These are phyloP conservation scores for Exophiala phaeomuriformis DNA, from an alignment of 2,329 filamentous ascomycete species.

Conservation along the genomic window DNA sequence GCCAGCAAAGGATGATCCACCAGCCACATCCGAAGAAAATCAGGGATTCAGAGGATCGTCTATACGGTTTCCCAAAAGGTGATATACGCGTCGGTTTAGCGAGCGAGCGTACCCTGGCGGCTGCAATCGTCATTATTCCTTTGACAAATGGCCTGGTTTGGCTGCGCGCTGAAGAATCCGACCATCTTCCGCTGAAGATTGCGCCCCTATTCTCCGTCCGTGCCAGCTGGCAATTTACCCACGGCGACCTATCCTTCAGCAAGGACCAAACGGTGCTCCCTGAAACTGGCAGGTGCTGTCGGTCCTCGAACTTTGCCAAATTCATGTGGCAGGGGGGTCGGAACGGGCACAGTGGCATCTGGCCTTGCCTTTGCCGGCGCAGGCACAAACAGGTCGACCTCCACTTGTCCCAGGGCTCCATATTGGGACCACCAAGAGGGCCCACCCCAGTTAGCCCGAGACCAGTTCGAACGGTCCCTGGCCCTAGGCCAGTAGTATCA, in stretches of 20 bases:
- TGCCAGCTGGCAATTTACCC: slow-evolving; percentile 11
- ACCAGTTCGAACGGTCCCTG: slow-evolving; percentile 7
- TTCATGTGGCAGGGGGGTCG: slow-evolving; percentile 14
- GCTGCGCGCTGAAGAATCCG: neutral
- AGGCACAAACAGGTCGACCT: slow-evolving; percentile 9
- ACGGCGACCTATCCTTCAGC: slow-evolving; percentile 3
- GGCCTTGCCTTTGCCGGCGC: slow-evolving; percentile 8
- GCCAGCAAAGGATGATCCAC: slow-evolving; percentile 1
- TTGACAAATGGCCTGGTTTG: neutral
- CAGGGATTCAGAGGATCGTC: slow-evolving; percentile 5
- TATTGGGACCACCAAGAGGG: neutral
- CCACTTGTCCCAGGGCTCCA: slow-evolving; percentile 1
- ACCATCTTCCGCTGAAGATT: neutral
- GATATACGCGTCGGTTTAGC: neutral
- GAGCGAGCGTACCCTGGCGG: slow-evolving; percentile 3
- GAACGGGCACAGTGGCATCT: slow-evolving; percentile 9
- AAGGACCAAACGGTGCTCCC: slow-evolving; percentile 14
- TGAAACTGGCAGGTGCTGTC: slow-evolving; percentile 19
- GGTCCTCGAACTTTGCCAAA: slow-evolving; percentile 10
- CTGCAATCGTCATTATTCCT: neutral
- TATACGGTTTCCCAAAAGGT: neutral
- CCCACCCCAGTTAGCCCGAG: slow-evolving; percentile 4
- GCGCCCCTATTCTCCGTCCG: slow-evolving; percentile 11
- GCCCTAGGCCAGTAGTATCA: slow-evolving; percentile 1
- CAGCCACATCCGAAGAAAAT: slow-evolving; percentile 15